phyloP scores from a whole-genome alignment of 1,139 yeast species.

The Yamadazyma jaroonii region DNA sequence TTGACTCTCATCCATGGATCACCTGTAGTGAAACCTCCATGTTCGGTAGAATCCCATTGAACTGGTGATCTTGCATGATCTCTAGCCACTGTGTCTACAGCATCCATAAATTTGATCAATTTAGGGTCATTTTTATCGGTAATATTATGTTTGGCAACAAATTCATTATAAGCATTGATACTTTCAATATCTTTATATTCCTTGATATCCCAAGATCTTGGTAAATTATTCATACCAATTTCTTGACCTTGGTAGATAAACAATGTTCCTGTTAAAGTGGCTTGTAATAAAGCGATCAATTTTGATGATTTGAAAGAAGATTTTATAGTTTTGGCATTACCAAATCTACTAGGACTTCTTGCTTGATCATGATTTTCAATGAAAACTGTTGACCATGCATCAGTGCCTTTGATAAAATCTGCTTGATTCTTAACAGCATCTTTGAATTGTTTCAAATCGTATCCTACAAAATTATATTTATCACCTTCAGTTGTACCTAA shows the following conservation, averaged over 20 bases:
- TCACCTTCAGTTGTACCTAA: slow-evolving; percentile 37
- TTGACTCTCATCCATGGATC: slow-evolving; percentile 57
- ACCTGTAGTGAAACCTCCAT: slow-evolving; percentile 50
- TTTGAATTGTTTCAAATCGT: slow-evolving; percentile 42
- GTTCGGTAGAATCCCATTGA: slow-evolving; percentile 48
- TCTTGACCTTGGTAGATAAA: slow-evolving; percentile 63
- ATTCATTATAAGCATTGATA: slow-evolving; percentile 37
- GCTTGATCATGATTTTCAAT: slow-evolving; percentile 62
- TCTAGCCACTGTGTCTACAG: slow-evolving; percentile 40
- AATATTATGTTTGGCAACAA: slow-evolving; percentile 14
- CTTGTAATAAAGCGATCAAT: slow-evolving; percentile 44
- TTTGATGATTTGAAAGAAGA: slow-evolving; percentile 42
- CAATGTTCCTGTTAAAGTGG: slow-evolving; percentile 53
- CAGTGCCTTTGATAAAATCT: slow-evolving; percentile 44
- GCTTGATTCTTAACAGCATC: slow-evolving; percentile 28
- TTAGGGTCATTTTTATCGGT: slow-evolving; percentile 17
- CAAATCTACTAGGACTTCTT: slow-evolving; percentile 51
- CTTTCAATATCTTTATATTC: slow-evolving; percentile 54
- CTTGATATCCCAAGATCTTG: slow-evolving; percentile 42
- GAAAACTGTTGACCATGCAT: slow-evolving; percentile 58
- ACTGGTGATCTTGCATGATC: slow-evolving; percentile 61
- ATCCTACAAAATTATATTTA: slow-evolving; percentile 36
- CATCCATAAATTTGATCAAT: slow-evolving; percentile 28
- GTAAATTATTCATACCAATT: slow-evolving; percentile 51
- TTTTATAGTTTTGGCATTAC: slow-evolving; percentile 17